Conservation (phyloP, 1,284 basidiomycete genomes). For the Leccinum ambiguum region DNA sequence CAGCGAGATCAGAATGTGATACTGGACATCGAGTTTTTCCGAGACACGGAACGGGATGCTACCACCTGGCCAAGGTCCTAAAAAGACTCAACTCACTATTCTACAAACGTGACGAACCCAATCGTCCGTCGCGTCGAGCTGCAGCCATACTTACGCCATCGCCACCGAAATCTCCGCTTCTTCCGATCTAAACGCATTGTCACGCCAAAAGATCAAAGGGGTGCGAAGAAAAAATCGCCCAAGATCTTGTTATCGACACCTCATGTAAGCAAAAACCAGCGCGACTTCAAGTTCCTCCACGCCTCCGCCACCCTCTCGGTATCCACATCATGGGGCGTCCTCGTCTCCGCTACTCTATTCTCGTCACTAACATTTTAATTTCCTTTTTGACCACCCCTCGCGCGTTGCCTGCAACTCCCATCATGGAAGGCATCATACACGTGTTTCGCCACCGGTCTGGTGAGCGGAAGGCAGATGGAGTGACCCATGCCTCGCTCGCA, state of each 20-base stretch:
- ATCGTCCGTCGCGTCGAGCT: constrained; percentile 91
- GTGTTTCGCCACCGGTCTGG: constrained; percentile 90
- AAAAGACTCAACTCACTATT: constrained; percentile 58
- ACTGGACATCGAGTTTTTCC: constrained; percentile 27
- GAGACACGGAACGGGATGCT: constrained; percentile 15
- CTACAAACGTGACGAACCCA: constrained; percentile 96
- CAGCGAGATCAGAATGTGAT: constrained; percentile 14
- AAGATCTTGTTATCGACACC: constrained; percentile 50
- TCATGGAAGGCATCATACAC: constrained; percentile 63
- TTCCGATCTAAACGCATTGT: constrained; percentile 45
- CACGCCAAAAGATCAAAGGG: constrained; percentile 21
- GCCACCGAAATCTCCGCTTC: constrained; percentile 81
- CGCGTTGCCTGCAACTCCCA: constrained; percentile 28
- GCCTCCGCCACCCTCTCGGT: constrained; percentile 79
- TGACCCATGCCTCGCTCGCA: constrained; percentile 53
- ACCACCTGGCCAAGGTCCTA: too few relatives aligned
- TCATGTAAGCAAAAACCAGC: constrained; percentile 59
- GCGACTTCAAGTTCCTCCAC: constrained; percentile 73
- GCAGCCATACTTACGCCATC: constrained; percentile 82
- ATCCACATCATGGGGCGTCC: constrained; percentile 39
- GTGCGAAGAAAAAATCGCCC: constrained; percentile 48
- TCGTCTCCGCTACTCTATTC: constrained; percentile 33
- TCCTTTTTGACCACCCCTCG: too few relatives aligned
- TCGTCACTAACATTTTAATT: too few relatives aligned
- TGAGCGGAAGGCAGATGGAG: constrained; percentile 78